A percentile compares a stretch with the other conserved stretches of the same genome.
Conservation (phyloP, 2,329 filamentous ascomycete species). For the Hymenoscyphus fraxineus region DNA sequence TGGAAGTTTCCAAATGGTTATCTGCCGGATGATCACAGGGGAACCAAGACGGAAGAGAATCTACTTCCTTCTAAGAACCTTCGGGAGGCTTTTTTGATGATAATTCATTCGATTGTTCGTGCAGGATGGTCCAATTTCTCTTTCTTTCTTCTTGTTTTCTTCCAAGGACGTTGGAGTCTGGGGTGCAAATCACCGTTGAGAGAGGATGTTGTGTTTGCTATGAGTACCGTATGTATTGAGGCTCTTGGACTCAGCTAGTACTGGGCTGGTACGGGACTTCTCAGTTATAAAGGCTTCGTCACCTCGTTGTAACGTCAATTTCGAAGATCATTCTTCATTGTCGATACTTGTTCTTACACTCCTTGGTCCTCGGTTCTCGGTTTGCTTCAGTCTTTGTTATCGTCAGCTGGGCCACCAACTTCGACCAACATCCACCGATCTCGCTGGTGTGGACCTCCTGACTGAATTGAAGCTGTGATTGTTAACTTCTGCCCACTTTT, state of each 20-base stretch:
- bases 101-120: neutral
- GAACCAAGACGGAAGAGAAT: slow-evolving; percentile 9
- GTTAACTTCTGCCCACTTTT: neutral
- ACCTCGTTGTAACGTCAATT: neutral
- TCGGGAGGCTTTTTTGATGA: neutral
- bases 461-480: neutral
- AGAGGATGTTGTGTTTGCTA: neutral
- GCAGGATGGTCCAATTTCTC: no score
- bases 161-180: neutral
- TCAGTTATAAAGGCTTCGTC: neutral
- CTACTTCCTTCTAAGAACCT: neutral
- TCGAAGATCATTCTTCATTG: neutral
- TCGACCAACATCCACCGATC: neutral
- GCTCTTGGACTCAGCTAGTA: neutral
- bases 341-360: neutral
- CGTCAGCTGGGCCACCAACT: neutral
- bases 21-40: neutral
- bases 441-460: neutral
- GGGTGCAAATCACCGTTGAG: neutral
- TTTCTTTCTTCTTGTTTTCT: neutral
- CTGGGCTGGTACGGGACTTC: neutral
- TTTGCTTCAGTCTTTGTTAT: neutral
- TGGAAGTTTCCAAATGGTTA: neutral
- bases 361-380: neutral
- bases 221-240: neutral